Base-by-base conservation (phyloP, 2,329 filamentous ascomycete species). In the Canariomyces notabilis region DNA sequence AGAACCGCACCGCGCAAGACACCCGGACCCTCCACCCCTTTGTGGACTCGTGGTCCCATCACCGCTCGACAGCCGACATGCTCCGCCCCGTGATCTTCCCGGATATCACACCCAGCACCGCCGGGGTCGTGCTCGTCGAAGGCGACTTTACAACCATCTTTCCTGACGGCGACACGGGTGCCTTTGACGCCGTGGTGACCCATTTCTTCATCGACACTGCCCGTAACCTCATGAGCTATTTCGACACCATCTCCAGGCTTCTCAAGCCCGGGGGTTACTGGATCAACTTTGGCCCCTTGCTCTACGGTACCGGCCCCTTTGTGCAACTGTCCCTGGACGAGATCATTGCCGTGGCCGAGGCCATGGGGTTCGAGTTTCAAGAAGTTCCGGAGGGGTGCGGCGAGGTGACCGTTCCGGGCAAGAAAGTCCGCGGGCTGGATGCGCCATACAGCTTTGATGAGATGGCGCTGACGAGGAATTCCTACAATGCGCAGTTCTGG, bases 121-220 rank as follows among this genome's bases (percentile, higher is more conserved):
- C 59, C 6, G 53, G 60, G 0, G 70, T 79, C 0, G 50, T 76
- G 1, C 64, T 77, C 0, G 64, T 77, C 0, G 78, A 81, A 53
- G 77, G 76, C 1, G 77, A 81, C 53, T 81, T 81, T 51, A 75
- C 70, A 0, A 71, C 68, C 0, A 62, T 54, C 2, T 71, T 71
- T 49, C 36, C 39, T 34, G 46, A 56, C 2, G 32, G 59, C 3
- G 31, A 61, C 1, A 40, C 53, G 6, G 40, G 51, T 0, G 55
- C 53, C 4, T 80, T 68, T 57, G 76, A 80, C 43, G 64, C 70
- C 1, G 60, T 81, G 0, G 59, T 79, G 0, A 79, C 77, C 0
- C 70, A 79, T 35, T 81, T 80, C 61, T 80, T 81, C 61, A 79
- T 81, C 52, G 77, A 81, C 55, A 81, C 77, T 0, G 77, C 77